These are phyloP conservation scores for Alternaria tenuissima DNA, from an alignment of 2,329 filamentous ascomycete species.

Conservation along the genomic window DNA sequence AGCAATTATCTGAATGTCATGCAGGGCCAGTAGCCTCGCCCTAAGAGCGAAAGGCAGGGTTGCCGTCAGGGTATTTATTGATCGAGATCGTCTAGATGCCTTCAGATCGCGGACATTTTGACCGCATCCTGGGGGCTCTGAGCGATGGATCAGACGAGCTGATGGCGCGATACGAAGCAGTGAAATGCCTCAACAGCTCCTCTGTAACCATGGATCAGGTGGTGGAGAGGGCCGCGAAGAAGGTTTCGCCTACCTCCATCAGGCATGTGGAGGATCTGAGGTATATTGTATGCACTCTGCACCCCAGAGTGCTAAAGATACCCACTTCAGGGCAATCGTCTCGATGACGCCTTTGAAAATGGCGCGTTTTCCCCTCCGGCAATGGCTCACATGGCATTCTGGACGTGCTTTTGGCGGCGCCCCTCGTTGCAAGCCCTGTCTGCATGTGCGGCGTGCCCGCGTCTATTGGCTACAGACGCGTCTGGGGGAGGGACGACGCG, in stretches of 20 bases:
- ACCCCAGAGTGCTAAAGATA: conserved; percentile 29
- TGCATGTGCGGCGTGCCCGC: conserved; percentile 16
- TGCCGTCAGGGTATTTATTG: conserved; percentile 10
- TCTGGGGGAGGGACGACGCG: conserved; percentile 7
- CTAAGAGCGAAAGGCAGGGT: conserved; percentile 7
- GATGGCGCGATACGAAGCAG: neutral
- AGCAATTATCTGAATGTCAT: conserved; percentile 5
- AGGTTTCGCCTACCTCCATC: neutral
- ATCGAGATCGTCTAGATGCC: conserved; percentile 11
- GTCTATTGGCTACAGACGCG: conserved; percentile 12
- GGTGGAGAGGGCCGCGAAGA: neutral
- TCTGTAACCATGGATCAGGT: neutral
- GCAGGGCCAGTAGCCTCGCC: conserved; percentile 14
- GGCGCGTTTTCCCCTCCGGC: neutral
- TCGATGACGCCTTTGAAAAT: conserved; percentile 15
- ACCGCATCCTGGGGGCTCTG: neutral
- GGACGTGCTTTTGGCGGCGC: conserved; percentile 15
- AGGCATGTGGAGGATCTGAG: conserved; percentile 21
- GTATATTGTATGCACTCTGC: conserved; percentile 23
- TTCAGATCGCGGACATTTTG: conserved; percentile 5
- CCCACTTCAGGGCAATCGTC: conserved; percentile 13
- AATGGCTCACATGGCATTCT: conserved; percentile 13
- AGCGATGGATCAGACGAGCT: conserved; percentile 5
- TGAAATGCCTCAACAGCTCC: neutral
- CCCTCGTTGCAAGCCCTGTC: conserved; percentile 12